Evolutionary conservation across 2,329 filamentous ascomycete species (phyloP).

Genomic region (Ophiostoma populinum): DNA sequence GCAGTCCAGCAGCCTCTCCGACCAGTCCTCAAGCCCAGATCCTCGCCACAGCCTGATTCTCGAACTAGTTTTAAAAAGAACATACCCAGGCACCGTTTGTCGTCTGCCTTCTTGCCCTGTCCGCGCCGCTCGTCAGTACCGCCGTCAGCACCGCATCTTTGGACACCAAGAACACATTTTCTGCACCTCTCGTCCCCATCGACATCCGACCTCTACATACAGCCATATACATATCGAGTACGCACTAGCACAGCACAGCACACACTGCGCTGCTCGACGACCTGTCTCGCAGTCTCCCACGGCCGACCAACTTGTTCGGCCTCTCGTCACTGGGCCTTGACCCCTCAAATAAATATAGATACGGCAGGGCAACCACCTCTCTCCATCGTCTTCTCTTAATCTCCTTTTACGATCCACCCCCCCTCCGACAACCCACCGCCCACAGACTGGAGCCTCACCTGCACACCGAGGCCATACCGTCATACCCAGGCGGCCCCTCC

Average conservation of each 20-base stretch:
- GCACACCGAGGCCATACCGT: too few relatives aligned
- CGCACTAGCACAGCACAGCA: too few relatives aligned
- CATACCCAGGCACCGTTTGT: constrained; percentile 27
- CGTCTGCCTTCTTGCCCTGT: constrained; percentile 20
- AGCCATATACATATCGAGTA: too few relatives aligned
- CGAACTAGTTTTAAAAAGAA: constrained; percentile 47
- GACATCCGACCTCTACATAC: not conserved
- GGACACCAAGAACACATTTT: not conserved
- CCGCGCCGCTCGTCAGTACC: too few relatives aligned
- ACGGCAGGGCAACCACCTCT: not conserved
- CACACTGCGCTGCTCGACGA: too few relatives aligned
- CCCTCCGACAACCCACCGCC: constrained; percentile 1
- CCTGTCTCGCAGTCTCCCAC: too few relatives aligned
- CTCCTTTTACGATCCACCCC: constrained; percentile 1
- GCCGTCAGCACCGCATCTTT: too few relatives aligned
- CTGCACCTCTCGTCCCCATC: not conserved
- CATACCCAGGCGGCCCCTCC: too few relatives aligned
- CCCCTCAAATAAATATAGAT: not conserved
- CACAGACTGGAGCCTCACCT: too few relatives aligned
- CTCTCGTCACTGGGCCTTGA: not conserved
- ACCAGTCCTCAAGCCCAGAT: constrained; percentile 36
- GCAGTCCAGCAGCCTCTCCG: constrained; percentile 77
- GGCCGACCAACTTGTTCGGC: not conserved
- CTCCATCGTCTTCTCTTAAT: not conserved
- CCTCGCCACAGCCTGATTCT: constrained; percentile 32